Evolutionary conservation across 768 basidiomycete genomes (phyloP).

Genomic region (Lactarius sanguifluus): DNA sequence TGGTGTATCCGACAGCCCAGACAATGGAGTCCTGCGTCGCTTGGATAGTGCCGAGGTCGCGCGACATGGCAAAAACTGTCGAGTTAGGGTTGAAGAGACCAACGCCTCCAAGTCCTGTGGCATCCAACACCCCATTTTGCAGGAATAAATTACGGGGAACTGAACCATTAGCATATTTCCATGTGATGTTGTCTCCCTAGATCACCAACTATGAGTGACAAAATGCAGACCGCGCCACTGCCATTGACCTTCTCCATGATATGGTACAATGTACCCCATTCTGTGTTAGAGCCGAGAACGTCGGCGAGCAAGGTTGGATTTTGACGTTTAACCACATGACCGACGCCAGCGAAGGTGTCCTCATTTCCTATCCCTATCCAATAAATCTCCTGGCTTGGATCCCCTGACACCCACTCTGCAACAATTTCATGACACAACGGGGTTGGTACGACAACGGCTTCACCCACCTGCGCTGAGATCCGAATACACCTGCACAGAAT

Average conservation of each 20-base stretch:
- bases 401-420: too few relatives aligned
- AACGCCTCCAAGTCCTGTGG: not conserved
- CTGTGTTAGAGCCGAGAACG: conserved; percentile 18
- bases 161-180: conserved; percentile 16
- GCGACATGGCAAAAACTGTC: conserved; percentile 32
- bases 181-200: conserved; percentile 24
- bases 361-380: conserved; percentile 3
- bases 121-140: conserved; percentile 24
- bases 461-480: too few relatives aligned
- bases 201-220: not conserved
- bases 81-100: not conserved
- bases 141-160: conserved; percentile 29
- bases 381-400: not conserved
- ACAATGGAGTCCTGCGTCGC: conserved; percentile 29
- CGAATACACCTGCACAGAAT: too few relatives aligned
- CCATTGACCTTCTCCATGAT: conserved; percentile 22
- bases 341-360: too few relatives aligned
- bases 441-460: too few relatives aligned
- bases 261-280: conserved; percentile 29
- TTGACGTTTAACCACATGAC: conserved; percentile 21
- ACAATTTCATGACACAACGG: too few relatives aligned
- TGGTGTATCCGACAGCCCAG: conserved; percentile 34
- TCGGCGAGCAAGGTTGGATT: not conserved
- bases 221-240: not conserved
- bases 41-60: conserved; percentile 33